These are phyloP conservation scores for Hypoxylon sp. DNA, from an alignment of 2,329 filamentous ascomycete species.

Conservation along the genomic window DNA sequence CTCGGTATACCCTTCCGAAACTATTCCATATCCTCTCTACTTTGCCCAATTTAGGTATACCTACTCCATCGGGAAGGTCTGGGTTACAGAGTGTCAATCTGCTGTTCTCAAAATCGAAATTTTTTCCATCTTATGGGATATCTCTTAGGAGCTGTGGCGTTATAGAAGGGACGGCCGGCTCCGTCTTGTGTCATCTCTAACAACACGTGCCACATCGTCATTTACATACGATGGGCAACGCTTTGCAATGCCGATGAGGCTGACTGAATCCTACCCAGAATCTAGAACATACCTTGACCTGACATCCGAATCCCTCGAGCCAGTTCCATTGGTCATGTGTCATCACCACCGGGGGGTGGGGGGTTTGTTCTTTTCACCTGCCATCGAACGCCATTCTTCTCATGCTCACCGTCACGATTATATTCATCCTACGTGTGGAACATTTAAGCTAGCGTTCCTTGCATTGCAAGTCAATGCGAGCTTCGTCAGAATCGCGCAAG, in stretches of 20 bases:
- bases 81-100: conserved; percentile 4
- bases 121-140: neutral
- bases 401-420: conserved; percentile 4
- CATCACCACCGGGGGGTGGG: neutral
- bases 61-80: conserved; percentile 35
- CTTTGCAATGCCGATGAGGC: conserved; percentile 13
- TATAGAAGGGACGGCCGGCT: conserved; percentile 7
- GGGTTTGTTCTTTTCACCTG: conserved; percentile 21
- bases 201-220: neutral
- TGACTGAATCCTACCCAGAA: conserved; percentile 15
- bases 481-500: neutral
- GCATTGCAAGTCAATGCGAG: conserved; percentile 1
- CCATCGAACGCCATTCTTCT: conserved; percentile 16
- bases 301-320: neutral
- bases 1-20: neutral
- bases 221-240: neutral
- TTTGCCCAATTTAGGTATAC: neutral
- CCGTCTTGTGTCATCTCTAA: conserved; percentile 4
- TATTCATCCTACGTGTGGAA: conserved; percentile 5
- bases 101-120: neutral
- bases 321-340: conserved; percentile 9
- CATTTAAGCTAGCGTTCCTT: conserved; percentile 6
- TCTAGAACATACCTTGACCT: neutral
- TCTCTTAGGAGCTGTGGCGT: conserved; percentile 3
- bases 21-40: neutral